Evolutionary conservation across 2,329 filamentous ascomycete genomes (phyloP), one percentile per base, ranked within the genome.

Genomic region (Trichophyton simii): DNA sequence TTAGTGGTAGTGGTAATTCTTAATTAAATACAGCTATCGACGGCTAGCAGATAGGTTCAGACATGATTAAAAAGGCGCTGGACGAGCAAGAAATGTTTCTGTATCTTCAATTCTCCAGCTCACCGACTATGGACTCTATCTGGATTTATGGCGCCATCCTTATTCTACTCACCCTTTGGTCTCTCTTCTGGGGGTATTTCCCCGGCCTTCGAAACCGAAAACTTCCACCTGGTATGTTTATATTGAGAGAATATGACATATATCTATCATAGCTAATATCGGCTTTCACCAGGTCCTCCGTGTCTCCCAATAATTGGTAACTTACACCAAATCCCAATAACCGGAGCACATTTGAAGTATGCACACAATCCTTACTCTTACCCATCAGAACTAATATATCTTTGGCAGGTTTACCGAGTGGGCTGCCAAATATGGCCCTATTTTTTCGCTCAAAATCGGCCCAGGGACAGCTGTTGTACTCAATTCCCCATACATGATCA

Each of bases 231-330:
- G 46, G 46, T 52, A 8, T 28, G 22, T 52, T 25, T 28, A n/a
- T 15, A 25, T 25, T 5, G 11, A 22, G 20, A 28, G 34, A 52
- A 25, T 44, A 44, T 25, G 13, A 13, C 11, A 5, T 52, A 25
- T 1, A 52, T 52, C 22, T 7, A 52, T 22, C 8, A 22, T 25
- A 5, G 25, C 6, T 57, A 1, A 31, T 13, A 52, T 28, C 2
- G 9, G 22, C 9, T 71, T 41, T 79, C 80, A 8, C 79, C 80
- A 0, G 80, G 80, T 0, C 80, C 80, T 3, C 78, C 78, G 0
- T 80, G 79, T 0, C 38, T 81, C 1, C 80, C 80, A 0, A 61
- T 82, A 0, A 67, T 82, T 5, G 80, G 80, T 3, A 82, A 82
- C 54, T 65, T 82, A 1, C 79, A 81, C 64, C 75, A 75, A 63